phyloP scores from a whole-genome alignment of 352 stramenopile species.

The Phytopythium sindhum region DNA sequence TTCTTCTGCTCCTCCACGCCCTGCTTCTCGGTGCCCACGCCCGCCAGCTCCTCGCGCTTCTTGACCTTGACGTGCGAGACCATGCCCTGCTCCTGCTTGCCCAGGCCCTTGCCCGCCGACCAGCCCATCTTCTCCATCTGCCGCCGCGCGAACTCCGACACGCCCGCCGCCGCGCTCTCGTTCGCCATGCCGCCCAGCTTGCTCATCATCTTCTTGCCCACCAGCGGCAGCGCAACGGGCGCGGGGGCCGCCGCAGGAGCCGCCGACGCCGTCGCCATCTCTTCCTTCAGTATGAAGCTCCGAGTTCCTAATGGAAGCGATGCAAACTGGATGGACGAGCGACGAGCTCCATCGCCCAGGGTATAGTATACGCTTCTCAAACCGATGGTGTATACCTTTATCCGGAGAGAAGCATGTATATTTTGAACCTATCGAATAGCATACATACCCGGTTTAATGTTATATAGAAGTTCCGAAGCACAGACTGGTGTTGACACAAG shows the following conservation, averaged over 20 bases:
- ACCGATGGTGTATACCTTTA: not conserved
- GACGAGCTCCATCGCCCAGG: not conserved
- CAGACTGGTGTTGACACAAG: too few species aligned
- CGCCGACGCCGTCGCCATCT: slow-evolving; percentile 5
- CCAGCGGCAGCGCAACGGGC: slow-evolving; percentile 44
- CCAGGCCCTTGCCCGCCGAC: slow-evolving; percentile 93
- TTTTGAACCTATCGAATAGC: too few species aligned
- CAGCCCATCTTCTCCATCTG: slow-evolving; percentile 97
- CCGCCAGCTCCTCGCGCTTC: slow-evolving; percentile 91
- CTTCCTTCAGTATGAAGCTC: too few species aligned
- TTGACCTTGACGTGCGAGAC: slow-evolving; percentile 92
- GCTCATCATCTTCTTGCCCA: slow-evolving; percentile 82
- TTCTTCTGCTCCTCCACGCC: slow-evolving; percentile 61
- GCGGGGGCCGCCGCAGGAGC: not conserved
- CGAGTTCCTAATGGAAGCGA: not conserved
- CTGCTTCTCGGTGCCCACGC: slow-evolving; percentile 84
- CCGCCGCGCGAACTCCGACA: slow-evolving; percentile 77
- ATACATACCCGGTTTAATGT: too few species aligned
- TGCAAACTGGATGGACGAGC: not conserved
- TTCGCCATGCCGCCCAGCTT: slow-evolving; percentile 82
- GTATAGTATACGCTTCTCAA: not conserved
- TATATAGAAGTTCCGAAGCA: too few species aligned
- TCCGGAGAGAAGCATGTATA: not conserved
- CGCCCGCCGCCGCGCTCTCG: slow-evolving; percentile 53
- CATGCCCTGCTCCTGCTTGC: slow-evolving; percentile 94